Conservation (phyloP, 768 basidiomycete species). For the Cystofilobasidium capitatum region DNA sequence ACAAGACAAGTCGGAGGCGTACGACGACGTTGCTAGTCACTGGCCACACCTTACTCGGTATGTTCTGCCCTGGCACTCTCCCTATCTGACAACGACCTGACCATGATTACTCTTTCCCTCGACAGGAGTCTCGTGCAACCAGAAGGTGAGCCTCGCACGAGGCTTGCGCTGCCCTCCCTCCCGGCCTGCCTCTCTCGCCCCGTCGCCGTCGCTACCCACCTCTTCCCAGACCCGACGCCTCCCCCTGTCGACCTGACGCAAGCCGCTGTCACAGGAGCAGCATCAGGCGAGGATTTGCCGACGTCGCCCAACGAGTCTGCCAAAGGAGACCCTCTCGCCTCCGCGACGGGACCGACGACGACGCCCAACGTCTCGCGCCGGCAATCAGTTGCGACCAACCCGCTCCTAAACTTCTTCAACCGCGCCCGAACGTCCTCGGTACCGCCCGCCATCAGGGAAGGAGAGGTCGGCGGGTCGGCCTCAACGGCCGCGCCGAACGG, state of each 20-base stretch:
- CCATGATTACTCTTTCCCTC: too few relatives aligned
- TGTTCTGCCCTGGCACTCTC: not conserved
- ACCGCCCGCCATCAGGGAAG: not conserved
- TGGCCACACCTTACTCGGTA: conserved; percentile 21
- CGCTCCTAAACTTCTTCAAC: conserved; percentile 15
- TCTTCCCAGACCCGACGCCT: conserved; percentile 7
- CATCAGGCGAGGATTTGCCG: too few relatives aligned
- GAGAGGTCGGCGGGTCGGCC: not conserved
- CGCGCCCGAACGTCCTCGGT: conserved; percentile 15
- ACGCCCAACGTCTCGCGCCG: not conserved
- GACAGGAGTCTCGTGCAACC: conserved; percentile 4
- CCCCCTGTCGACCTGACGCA: not conserved
- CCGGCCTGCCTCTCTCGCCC: not conserved
- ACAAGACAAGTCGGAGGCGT: conserved; percentile 1
- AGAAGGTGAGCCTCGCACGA: not conserved
- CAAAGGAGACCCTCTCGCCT: not conserved
- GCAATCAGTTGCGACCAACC: not conserved
- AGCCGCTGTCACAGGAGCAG: not conserved
- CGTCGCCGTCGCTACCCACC: conserved; percentile 14
- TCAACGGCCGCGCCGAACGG: not conserved
- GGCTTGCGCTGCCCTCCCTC: not conserved
- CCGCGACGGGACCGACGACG: not conserved
- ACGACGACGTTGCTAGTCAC: not conserved
- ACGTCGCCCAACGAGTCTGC: not conserved
- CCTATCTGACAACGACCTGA: too few relatives aligned